Percentiles rank a stretch among this genome's conserved stretches.
phyloP scores from a whole-genome alignment of 2,329 filamentous ascomycete species.

The Aspergillaceae sp. region DNA sequence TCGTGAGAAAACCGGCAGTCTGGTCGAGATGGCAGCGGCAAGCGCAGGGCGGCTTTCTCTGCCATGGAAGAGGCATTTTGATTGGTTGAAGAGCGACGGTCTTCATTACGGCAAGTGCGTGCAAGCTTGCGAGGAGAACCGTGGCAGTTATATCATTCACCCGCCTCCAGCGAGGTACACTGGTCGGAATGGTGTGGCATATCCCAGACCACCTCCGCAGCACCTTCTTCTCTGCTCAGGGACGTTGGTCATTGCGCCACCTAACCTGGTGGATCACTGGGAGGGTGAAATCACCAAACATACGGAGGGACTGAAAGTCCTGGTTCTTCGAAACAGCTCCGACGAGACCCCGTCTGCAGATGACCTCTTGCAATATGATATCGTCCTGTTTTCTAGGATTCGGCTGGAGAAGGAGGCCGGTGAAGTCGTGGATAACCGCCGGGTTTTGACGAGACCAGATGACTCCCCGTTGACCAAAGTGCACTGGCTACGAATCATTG shows the following conservation, averaged over 20 bases:
- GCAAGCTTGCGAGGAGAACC: slow-evolving; percentile 49
- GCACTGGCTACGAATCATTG: slow-evolving; percentile 80
- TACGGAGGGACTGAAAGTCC: slow-evolving; percentile 55
- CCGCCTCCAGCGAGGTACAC: slow-evolving; percentile 33
- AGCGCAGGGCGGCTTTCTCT: slow-evolving; percentile 57
- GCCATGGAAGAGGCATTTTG: slow-evolving; percentile 62
- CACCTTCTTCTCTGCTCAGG: slow-evolving; percentile 55
- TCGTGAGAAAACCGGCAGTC: slow-evolving; percentile 47
- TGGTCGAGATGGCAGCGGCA: slow-evolving; percentile 69
- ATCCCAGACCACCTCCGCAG: slow-evolving; percentile 31
- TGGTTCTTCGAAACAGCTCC: slow-evolving; percentile 50
- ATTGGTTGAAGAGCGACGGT: slow-evolving; percentile 40
- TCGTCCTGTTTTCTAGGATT: slow-evolving; percentile 67
- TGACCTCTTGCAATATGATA: slow-evolving; percentile 58
- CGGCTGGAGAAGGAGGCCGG: slow-evolving; percentile 62
- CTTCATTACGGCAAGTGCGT: slow-evolving; percentile 49
- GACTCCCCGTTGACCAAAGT: slow-evolving; percentile 58
- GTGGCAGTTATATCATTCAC: slow-evolving; percentile 52
- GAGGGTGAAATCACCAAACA: slow-evolving; percentile 71
- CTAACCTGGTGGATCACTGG: slow-evolving; percentile 82
- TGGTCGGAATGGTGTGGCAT: slow-evolving; percentile 35
- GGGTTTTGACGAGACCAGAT: slow-evolving; percentile 38
- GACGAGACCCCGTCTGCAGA: slow-evolving; percentile 49
- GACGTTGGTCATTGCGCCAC: slow-evolving; percentile 71
- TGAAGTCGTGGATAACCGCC: slow-evolving; percentile 43